Evolutionary conservation across 805 yeast genomes (phyloP).

Genomic region (Clavispora carvajalis): DNA sequence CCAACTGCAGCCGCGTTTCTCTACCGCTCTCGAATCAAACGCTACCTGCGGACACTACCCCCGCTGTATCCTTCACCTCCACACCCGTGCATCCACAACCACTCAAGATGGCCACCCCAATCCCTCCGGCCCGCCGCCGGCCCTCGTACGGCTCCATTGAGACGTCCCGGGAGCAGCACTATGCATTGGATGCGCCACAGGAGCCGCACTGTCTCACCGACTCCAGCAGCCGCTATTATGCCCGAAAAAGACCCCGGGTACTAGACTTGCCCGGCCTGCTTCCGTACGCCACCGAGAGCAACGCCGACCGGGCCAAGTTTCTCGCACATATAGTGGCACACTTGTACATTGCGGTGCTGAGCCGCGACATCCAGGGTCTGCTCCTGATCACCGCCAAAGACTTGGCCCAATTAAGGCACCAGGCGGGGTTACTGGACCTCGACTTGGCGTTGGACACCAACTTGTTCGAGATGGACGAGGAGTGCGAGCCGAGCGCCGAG

Average conservation of each 20-base stretch:
- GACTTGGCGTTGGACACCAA: slow-evolving; percentile 53
- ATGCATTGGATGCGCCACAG: slow-evolving; percentile 49
- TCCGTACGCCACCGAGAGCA: slow-evolving; percentile 72
- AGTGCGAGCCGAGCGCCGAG: no score
- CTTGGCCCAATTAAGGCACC: slow-evolving; percentile 41
- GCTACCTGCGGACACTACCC: neutral
- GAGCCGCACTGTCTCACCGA: slow-evolving; percentile 28
- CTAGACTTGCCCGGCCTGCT: slow-evolving; percentile 41
- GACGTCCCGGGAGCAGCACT: slow-evolving; percentile 28
- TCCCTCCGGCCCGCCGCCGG: slow-evolving; percentile 15
- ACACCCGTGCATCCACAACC: slow-evolving; percentile 1
- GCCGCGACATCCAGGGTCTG: slow-evolving; percentile 70
- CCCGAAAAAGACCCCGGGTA: slow-evolving; percentile 37
- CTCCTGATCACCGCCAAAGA: slow-evolving; percentile 65
- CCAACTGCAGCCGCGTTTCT: no score
- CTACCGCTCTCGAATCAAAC: no score
- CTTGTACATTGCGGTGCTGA: slow-evolving; percentile 68
- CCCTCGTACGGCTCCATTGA: slow-evolving; percentile 30
- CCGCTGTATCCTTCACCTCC: neutral
- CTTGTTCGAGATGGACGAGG: slow-evolving; percentile 32
- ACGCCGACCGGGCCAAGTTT: slow-evolving; percentile 64
- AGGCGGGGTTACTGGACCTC: slow-evolving; percentile 27
- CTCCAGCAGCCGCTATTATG: slow-evolving; percentile 32
- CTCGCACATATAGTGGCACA: slow-evolving; percentile 76
- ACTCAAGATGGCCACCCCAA: slow-evolving; percentile 11